These are phyloP conservation scores for Mikania micrantha DNA, from an alignment of 129 eudicot species.

Conservation along the genomic window DNA sequence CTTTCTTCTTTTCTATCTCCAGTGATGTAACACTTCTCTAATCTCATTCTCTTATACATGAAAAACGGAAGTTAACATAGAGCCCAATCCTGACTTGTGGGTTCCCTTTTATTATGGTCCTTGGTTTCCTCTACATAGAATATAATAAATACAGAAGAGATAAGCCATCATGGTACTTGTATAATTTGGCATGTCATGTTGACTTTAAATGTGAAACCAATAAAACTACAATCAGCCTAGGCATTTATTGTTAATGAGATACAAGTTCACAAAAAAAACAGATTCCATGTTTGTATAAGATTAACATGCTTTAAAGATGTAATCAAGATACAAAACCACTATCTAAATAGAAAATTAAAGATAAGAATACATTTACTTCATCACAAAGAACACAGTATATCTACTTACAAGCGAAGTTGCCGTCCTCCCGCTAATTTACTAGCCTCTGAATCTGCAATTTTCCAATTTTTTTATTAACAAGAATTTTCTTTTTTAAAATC, in stretches of 20 bases:
- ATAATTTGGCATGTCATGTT: neutral
- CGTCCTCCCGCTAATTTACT: conserved; percentile 73
- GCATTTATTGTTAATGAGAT: neutral
- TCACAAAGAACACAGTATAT: conserved; percentile 2
- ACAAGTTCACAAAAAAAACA: neutral
- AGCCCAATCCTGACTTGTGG: neutral
- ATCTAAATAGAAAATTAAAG: neutral
- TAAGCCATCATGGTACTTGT: neutral
- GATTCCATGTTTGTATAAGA: conserved; percentile 2
- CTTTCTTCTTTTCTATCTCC: neutral
- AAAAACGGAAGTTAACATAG: neutral
- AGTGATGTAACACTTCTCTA: neutral
- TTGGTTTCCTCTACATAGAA: neutral
- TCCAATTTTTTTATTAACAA: neutral
- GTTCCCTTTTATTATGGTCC: neutral
- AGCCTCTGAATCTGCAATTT: conserved; percentile 75
- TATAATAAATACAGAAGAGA: neutral
- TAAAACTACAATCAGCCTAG: neutral
- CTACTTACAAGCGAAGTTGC: conserved; percentile 91
- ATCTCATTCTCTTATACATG: neutral
- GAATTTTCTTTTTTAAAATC: neutral
- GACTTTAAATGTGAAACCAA: neutral
- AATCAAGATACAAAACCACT: neutral
- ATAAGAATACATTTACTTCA: neutral
- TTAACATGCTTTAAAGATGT: neutral